Evolutionary conservation across 441 rosid genomes (phyloP).

Genomic region (Populus hybrid): DNA sequence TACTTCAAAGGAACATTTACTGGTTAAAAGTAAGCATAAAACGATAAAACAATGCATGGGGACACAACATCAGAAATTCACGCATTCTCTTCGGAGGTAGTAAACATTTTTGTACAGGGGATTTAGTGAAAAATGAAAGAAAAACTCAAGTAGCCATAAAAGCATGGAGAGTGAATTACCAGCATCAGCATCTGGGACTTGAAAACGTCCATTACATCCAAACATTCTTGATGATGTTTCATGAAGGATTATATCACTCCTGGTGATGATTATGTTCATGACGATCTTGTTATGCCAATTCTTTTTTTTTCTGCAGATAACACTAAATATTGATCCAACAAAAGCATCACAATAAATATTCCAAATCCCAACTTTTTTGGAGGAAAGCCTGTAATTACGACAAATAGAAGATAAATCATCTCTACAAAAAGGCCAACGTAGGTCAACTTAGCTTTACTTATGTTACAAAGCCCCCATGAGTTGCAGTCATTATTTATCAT

Average conservation of each 20-base stretch:
- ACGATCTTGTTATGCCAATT: background rate
- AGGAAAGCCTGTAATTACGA: background rate
- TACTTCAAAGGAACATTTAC: no score
- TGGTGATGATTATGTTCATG: background rate
- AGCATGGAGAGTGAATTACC: background rate
- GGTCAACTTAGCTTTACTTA: background rate
- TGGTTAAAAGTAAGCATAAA: no score
- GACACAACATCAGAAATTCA: no score
- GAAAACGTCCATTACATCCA: background rate
- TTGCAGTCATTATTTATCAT: slow-evolving; percentile 10
- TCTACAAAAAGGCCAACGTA: background rate
- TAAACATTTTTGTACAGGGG: background rate
- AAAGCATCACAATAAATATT: background rate
- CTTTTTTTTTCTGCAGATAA: background rate
- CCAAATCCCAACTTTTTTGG: background rate
- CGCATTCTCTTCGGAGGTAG: background rate
- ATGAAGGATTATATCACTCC: background rate
- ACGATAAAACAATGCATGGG: no score
- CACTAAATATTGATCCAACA: background rate
- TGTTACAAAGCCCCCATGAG: background rate
- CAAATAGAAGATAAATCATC: background rate
- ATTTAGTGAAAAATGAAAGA: background rate
- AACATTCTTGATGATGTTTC: background rate
- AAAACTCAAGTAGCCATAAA: background rate
- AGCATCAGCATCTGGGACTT: background rate